Base-by-base conservation (phyloP, 345 rosid genomes). In the Capsella bursapastoris region DNA sequence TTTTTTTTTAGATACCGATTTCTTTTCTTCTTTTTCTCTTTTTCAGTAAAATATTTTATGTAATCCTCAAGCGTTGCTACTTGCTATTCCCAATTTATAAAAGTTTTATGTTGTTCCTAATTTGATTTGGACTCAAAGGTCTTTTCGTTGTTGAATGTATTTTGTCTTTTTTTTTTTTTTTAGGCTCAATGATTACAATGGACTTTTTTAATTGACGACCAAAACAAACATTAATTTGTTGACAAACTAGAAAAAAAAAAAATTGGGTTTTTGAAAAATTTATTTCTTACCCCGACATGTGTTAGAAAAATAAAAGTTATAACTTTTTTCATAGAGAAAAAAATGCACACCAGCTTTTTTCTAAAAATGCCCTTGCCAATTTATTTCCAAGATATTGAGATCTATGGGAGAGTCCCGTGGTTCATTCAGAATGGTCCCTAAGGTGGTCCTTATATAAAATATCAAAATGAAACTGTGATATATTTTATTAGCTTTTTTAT, bases 1-100 rank as follows among this genome's bases (percentile, higher is more conserved):
- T 4, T 71, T 14, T 14, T 11, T 48, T 60, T 31, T 9, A 34
- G 79, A 69, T 69, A 34, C 55, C 74, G 65, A 76, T 69, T 70
- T 61, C 35, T 22, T 43, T 7, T 29, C 10, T 6, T 5, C 1
- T 4, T 71, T 14, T 14, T 11, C 44, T 40, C 37, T 44, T 13
- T 66, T 67, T 67, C 38, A 14, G 63, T 40, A 55, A 68, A 64
- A 10, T 22, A 60, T 41, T 3, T 10, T 14, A 43, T 43, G 15
- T 43, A 66, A 57, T 66, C 66, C 22, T 18, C 48, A 58, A 70
- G 45, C 72, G 63, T 28, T 28, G 40, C 38, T 27, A 12, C 12
- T 59, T 56, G 55, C 43, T 4, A 16, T 56, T 11, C 64, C 18
- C 29, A 59, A 9, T 25, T 61, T 60, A 25, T 27, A 52, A 10